These are phyloP conservation scores for Hirschioporus abietinus DNA, from an alignment of 768 basidiomycete species.

Conservation along the genomic window DNA sequence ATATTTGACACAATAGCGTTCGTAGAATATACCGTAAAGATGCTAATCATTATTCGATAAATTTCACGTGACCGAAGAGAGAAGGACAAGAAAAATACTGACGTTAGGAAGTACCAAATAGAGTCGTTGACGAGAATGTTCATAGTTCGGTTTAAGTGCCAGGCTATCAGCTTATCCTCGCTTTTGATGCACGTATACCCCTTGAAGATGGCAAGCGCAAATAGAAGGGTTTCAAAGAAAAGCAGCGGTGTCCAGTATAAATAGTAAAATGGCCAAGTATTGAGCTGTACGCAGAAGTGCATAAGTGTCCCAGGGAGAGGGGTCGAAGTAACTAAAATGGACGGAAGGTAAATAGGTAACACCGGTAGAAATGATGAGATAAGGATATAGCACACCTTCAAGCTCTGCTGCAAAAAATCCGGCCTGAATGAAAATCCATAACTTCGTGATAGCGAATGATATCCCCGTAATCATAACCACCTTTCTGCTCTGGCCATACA, in stretches of 20 bases:
- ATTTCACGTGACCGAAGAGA: not conserved
- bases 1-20: not conserved
- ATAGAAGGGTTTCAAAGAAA: not conserved
- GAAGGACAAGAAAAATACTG: not conserved
- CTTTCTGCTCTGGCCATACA: not conserved
- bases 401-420: not conserved
- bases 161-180: not conserved
- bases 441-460: not conserved
- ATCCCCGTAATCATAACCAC: not conserved
- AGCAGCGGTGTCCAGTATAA: not conserved
- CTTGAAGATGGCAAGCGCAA: not conserved
- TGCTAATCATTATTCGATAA: not conserved
- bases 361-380: not conserved
- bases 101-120: not conserved
- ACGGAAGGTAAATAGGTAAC: not conserved
- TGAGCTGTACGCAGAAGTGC: not conserved
- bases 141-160: not conserved
- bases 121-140: not conserved
- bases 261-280: not conserved
- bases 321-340: not conserved
- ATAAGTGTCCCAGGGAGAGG: not conserved
- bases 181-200: not conserved
- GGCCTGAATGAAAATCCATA: not conserved
- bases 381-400: not conserved
- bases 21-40: not conserved